Base-by-base conservation (phyloP, 768 basidiomycete genomes). In the Cubamyces sp. region DNA sequence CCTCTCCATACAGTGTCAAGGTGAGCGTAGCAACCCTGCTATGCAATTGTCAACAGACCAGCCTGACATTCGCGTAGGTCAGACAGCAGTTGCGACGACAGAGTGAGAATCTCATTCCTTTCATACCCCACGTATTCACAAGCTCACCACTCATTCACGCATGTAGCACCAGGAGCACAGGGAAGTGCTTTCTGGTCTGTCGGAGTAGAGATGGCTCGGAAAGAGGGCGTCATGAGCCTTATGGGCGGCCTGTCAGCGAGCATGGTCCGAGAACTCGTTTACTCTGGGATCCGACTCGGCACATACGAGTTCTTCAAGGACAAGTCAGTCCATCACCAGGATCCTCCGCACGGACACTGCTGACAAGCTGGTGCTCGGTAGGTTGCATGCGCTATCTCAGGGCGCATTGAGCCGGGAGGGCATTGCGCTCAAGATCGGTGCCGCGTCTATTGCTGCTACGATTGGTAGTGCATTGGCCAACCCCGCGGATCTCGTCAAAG, bases 251-350 rank as follows among this genome's bases (percentile, higher is more conserved):
- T 75, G 45, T 71, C 70, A 14, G 75, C 76, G 46, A 74, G 74
- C 59, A 73, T 75, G 71, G 61, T 74, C 21, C 74, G 76, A 12
- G 76, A 77, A 60, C 37, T 74, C 37, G 68, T 72, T n/a, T 77
- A 77, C 59, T 76, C 75, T 1, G 74, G 74, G 19, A 59, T 76
- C 34, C 67, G 76, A 12, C 68, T 77, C 41, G 76, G 76, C 21
- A 69, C 75, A 30, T 77, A 77, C 62, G 76, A 77, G 64, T 73
- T 65, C 64, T 77, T 76, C 72, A 77, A 77, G 62, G 74, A 75
- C 64, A 66, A 63, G 74, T 76, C 34, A 25, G 74, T 67, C 15
- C 9, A 28, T 30, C 7, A 11, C 40, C 7, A 15, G 15, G 21
- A 23, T 16, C 5, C 14, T 6, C 26, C 25, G 12, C 30, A 26